Percentiles rank a stretch among this genome's conserved stretches.
Evolutionary conservation across 2,329 filamentous ascomycete genomes (phyloP).

Genomic region (Penicillium sp.): DNA sequence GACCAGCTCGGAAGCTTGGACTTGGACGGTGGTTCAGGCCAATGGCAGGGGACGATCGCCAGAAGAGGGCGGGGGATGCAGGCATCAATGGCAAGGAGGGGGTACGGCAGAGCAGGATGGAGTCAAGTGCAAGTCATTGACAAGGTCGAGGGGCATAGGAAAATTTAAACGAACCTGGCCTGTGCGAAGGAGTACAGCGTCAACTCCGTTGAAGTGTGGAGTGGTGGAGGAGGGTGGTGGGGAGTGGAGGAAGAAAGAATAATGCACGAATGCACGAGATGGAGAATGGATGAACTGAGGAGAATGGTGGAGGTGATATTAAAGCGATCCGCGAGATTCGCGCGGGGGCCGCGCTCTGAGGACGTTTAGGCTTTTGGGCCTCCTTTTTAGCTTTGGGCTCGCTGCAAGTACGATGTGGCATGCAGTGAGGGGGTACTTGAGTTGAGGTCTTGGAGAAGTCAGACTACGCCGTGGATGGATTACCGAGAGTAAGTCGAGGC

Average conservation of each 20-base stretch:
- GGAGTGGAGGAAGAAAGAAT: background rate
- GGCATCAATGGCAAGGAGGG: background rate
- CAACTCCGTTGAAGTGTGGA: background rate
- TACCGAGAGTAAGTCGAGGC: background rate
- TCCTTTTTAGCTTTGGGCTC: background rate
- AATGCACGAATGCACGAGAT: background rate
- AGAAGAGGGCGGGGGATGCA: conserved; percentile 4
- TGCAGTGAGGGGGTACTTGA: background rate
- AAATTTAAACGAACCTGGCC: background rate
- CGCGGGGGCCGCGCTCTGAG: background rate
- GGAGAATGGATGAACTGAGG: background rate
- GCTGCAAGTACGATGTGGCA: background rate
- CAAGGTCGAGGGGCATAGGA: background rate
- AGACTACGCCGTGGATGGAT: background rate
- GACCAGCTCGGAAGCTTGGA: background rate
- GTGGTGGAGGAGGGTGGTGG: background rate
- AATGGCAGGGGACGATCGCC: conserved; percentile 18
- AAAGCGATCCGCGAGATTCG: conserved; percentile 1
- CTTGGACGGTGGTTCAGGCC: conserved; percentile 2
- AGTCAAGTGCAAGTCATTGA: background rate
- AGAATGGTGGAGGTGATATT: background rate
- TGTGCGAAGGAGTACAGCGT: background rate
- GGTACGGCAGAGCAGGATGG: too few relatives aligned
- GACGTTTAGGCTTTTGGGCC: background rate
- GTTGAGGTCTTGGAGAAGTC: background rate